Conservation (phyloP, 1,139 yeast genomes). For the Suhomyces guaymorum region DNA sequence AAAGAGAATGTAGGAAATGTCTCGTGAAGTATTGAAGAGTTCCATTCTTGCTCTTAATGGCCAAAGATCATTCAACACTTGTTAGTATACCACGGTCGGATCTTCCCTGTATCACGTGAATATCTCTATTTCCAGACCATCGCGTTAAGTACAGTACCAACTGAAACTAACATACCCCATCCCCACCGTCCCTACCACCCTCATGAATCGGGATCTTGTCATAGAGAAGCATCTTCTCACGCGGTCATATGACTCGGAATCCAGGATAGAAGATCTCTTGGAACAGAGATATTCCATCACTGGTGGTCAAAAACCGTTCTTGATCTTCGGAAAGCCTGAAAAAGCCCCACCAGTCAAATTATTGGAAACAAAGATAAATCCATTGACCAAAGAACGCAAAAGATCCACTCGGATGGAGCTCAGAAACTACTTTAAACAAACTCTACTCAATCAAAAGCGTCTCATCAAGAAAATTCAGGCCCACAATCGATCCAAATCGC, state of each 20-base stretch:
- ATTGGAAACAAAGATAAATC: slow-evolving; percentile 6
- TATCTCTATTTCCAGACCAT: no score
- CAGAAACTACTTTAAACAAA: slow-evolving; percentile 40
- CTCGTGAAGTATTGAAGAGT: no score
- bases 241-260: slow-evolving; percentile 47
- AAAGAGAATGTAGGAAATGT: no score
- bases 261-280: slow-evolving; percentile 49
- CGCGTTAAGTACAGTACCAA: no score
- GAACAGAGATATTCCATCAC: slow-evolving; percentile 54
- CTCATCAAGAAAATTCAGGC: slow-evolving; percentile 35
- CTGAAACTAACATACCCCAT: background rate
- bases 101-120: no score
- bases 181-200: background rate
- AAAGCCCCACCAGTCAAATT: slow-evolving; percentile 11
- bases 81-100: no score
- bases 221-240: slow-evolving; percentile 57
- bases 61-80: no score
- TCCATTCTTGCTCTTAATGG: no score
- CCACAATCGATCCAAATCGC: slow-evolving; percentile 22
- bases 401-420: slow-evolving; percentile 46
- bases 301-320: slow-evolving; percentile 59
- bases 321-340: slow-evolving; percentile 13
- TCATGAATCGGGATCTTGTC: slow-evolving; percentile 38
- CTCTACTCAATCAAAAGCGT: slow-evolving; percentile 40
- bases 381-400: slow-evolving; percentile 21